Conservation (phyloP, 1,284 basidiomycete species). For the Cutaneotrichosporon arboriforme region DNA sequence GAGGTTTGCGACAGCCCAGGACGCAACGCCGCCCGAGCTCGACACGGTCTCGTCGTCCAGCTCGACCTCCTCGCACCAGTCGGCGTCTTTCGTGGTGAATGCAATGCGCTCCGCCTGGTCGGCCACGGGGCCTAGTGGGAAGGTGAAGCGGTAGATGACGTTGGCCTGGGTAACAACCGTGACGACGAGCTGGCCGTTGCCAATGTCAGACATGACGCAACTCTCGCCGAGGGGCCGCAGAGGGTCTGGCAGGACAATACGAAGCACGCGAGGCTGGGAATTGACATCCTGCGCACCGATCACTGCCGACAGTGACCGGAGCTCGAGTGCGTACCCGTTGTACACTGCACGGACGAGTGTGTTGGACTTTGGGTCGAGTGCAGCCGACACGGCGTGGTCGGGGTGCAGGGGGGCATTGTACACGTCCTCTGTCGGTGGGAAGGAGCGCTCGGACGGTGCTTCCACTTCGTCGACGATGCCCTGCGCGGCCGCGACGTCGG, state of each 20-base stretch:
- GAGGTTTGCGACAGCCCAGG: conserved; percentile 63
- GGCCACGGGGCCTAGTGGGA: conserved; percentile 50
- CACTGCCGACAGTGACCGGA: conserved; percentile 59
- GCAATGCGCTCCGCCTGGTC: conserved; percentile 23
- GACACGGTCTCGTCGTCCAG: conserved; percentile 31
- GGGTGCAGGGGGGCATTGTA: conserved; percentile 56
- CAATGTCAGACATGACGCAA: conserved; percentile 55
- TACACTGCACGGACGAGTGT: conserved; percentile 70
- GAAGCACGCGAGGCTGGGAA: conserved; percentile 55
- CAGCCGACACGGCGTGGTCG: conserved; percentile 68
- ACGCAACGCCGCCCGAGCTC: conserved; percentile 39
- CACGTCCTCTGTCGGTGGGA: conserved; percentile 45
- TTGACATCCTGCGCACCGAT: conserved; percentile 22
- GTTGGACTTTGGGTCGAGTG: conserved; percentile 58
- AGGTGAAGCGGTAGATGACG: conserved; percentile 68
- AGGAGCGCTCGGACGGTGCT: conserved; percentile 49
- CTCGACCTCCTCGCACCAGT: conserved; percentile 41
- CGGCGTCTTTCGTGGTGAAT: conserved; percentile 25
- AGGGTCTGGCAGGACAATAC: conserved; percentile 70
- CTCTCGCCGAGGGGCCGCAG: conserved; percentile 54
- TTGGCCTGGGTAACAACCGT: conserved; percentile 63
- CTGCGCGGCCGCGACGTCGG: conserved; percentile 11
- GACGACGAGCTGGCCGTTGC: conserved; percentile 62
- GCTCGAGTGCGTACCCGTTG: conserved; percentile 67
- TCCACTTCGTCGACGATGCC: conserved; percentile 25